Percentiles rank a stretch among this genome's conserved stretches.
phyloP scores from a whole-genome alignment of 192 early-diverging fungal genomes.

The Bifiguratus adelaidae region DNA sequence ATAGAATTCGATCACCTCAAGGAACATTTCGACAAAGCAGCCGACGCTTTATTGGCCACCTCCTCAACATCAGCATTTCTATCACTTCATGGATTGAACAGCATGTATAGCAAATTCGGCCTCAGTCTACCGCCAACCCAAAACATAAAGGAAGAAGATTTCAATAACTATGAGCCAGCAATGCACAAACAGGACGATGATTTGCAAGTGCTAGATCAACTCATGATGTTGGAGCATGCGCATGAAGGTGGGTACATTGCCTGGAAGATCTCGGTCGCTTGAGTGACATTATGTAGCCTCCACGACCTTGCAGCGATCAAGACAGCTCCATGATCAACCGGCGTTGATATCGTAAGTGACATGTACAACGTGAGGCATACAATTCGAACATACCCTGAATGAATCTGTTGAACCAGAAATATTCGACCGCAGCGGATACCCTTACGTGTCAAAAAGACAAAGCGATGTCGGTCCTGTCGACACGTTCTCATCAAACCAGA shows the following conservation, averaged over 20 bases:
- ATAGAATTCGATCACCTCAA: slow-evolving; percentile 79
- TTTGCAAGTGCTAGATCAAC: slow-evolving; percentile 8
- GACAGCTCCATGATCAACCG: no score
- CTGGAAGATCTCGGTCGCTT: no score
- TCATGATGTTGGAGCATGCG: slow-evolving; percentile 23
- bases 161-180: slow-evolving; percentile 27
- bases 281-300: no score
- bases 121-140: slow-evolving; percentile 3
- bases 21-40: slow-evolving; percentile 73
- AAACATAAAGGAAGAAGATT: slow-evolving; percentile 22
- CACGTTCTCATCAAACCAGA: slow-evolving; percentile 90
- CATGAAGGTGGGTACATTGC: slow-evolving; percentile 29
- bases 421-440: slow-evolving; percentile 76
- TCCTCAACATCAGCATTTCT: slow-evolving; percentile 15
- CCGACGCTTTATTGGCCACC: slow-evolving; percentile 33
- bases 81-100: slow-evolving; percentile 10
- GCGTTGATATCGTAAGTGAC: no score
- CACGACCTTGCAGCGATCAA: no score
- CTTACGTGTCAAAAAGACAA: slow-evolving; percentile 75
- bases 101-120: slow-evolving; percentile 17
- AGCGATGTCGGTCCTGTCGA: slow-evolving; percentile 79
- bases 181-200: slow-evolving; percentile 29
- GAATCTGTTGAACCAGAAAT: slow-evolving; percentile 12
- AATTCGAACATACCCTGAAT: no score
- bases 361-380: no score